These are phyloP conservation scores for Brassica napus DNA, from an alignment of 345 rosid genomes.

Conservation along the genomic window DNA sequence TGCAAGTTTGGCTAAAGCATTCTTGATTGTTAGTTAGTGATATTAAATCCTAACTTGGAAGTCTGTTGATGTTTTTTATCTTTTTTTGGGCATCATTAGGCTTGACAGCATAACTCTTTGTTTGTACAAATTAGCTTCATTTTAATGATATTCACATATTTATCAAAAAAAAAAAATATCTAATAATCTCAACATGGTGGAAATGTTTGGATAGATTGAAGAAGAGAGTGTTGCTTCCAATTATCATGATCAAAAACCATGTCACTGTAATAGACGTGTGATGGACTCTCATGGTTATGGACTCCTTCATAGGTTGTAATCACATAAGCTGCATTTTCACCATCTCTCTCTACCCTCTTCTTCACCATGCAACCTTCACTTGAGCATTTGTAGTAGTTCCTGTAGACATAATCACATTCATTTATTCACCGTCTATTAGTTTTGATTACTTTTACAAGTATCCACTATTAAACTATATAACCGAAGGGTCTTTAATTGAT, in stretches of 20 bases:
- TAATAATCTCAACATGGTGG: conserved; percentile 7
- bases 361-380: conserved; percentile 76
- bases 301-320: conserved; percentile 82
- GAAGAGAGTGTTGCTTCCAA: conserved; percentile 39
- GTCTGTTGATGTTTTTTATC: too few relatives aligned
- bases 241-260: conserved; percentile 33
- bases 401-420: conserved; percentile 30
- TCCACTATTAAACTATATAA: neutral
- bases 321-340: conserved; percentile 59
- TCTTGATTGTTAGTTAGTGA: too few relatives aligned
- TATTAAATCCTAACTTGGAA: too few relatives aligned
- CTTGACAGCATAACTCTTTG: too few relatives aligned
- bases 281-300: conserved; percentile 71
- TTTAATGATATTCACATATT: too few relatives aligned
- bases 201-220: conserved; percentile 2
- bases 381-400: conserved; percentile 84
- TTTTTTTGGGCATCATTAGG: too few relatives aligned
- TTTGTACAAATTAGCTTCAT: too few relatives aligned
- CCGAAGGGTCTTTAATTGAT: neutral
- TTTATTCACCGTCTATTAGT: conserved; percentile 3
- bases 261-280: conserved; percentile 44
- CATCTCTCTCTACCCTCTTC: conserved; percentile 87
- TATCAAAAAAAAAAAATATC: too few relatives aligned
- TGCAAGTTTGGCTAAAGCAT: too few relatives aligned
- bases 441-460: neutral